Evolutionary conservation across 768 basidiomycete species (phyloP).

Genomic region (Phlebiopsis flavidoalba): DNA sequence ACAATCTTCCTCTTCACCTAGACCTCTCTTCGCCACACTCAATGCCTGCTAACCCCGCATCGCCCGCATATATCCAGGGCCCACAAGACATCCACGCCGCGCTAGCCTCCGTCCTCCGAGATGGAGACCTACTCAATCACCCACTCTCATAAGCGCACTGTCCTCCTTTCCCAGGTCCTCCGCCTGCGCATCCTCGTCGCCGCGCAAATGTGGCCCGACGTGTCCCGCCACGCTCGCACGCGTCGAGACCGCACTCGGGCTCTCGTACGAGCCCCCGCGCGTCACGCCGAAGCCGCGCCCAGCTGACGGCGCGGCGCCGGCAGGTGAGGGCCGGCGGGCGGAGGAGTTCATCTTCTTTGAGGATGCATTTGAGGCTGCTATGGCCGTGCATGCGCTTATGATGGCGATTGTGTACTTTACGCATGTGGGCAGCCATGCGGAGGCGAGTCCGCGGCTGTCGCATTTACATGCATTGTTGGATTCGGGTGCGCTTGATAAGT

Average conservation of each 20-base stretch:
- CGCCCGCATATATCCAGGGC: constrained; percentile 9
- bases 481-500: constrained; percentile 39
- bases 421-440: constrained; percentile 45
- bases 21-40: constrained; percentile 6
- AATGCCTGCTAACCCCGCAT: background rate
- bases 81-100: constrained; percentile 26
- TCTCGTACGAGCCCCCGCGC: constrained; percentile 26
- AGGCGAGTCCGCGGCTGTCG: constrained; percentile 46
- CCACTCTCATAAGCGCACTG: constrained; percentile 37
- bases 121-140: constrained; percentile 27
- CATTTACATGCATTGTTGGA: constrained; percentile 67
- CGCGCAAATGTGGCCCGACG: constrained; percentile 48
- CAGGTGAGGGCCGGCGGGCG: background rate
- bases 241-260: constrained; percentile 46
- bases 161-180: constrained; percentile 47
- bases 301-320: background rate
- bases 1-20: constrained; percentile 5
- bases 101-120: constrained; percentile 25
- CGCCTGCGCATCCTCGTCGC: constrained; percentile 53
- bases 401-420: constrained; percentile 59
- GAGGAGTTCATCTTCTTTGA: constrained; percentile 24
- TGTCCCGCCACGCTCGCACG: constrained; percentile 41
- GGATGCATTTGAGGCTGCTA: constrained; percentile 31
- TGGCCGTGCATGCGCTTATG: constrained; percentile 58
- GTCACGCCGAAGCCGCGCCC: constrained; percentile 17